A percentile compares a stretch with the other conserved stretches of the same genome.
Conservation (phyloP, 768 basidiomycete species). For the Naematelia aurantialba region DNA sequence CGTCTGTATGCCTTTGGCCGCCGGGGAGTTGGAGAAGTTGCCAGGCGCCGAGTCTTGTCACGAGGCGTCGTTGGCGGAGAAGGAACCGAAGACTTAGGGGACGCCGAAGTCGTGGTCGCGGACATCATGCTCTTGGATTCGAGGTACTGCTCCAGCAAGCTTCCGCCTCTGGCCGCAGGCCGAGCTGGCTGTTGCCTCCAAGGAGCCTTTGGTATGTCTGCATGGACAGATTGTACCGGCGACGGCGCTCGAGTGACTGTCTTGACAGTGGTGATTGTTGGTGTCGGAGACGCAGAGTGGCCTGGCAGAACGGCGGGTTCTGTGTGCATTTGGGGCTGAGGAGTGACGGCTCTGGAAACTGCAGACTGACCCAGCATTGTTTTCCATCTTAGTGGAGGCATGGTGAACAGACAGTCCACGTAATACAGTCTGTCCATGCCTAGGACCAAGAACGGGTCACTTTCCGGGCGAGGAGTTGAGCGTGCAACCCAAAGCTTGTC, state of each 20-base stretch:
- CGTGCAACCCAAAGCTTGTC: constrained; percentile 10
- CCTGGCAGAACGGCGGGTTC: too few species aligned
- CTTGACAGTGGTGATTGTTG: too few species aligned
- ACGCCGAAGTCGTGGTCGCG: not conserved
- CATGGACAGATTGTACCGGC: not conserved
- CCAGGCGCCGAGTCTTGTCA: not conserved
- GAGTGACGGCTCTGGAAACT: not conserved
- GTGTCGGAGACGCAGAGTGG: too few species aligned
- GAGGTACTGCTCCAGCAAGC: constrained; percentile 3
- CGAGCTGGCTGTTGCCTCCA: not conserved
- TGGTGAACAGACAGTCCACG: constrained; percentile 10
- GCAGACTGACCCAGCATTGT: not conserved
- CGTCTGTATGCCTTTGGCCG: not conserved
- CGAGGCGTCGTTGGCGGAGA: not conserved
- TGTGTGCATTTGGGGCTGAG: too few species aligned
- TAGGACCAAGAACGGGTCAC: constrained; percentile 20
- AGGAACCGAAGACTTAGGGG: not conserved
- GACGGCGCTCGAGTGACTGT: not conserved
- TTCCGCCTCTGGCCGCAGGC: not conserved
- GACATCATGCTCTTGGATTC: not conserved
- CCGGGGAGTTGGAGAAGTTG: not conserved
- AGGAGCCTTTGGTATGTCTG: not conserved
- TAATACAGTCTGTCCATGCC: constrained; percentile 14
- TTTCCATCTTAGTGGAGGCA: not conserved
- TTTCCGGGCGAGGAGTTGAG: not conserved